Base-by-base conservation (phyloP, 768 basidiomycete genomes). In the Hypholoma fasciculare region DNA sequence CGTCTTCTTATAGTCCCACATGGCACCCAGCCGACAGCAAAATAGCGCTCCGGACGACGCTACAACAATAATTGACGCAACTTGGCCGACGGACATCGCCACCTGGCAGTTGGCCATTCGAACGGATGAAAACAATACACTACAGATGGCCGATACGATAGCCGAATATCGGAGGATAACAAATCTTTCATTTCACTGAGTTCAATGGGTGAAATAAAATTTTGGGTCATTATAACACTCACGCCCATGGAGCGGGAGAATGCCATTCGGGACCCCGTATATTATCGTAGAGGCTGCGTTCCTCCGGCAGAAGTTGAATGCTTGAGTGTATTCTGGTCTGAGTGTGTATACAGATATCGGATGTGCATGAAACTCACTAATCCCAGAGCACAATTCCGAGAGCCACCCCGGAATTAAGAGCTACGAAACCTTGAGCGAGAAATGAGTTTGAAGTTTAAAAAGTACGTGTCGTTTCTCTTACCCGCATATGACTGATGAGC, bases 361-460 rank as follows among this genome's bases (percentile, higher is more conserved):
- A 58, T 23, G 20, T 7, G 3, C 17, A 42, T 43, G 38, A 0
- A 23, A 61, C 72, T 40, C 30, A 72, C 71, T 71, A 71, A 46
- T 74, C 72, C 70, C 72, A 74, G 7, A 68, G 53, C n/a, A 72
- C 63, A n/a, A 71, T 56, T 8, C 63, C 70, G 39, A 72, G 67
- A 13, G 69, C 72, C 38, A 70, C 67, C 2, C 66, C 69, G 43
- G 69, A 69, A 42, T 65, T 67, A 26, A 74, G 36, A 38, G 65
- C 58, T n/a, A 66, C 39, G 23, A 46, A 47, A 9, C 65, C 65
- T 66, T 20, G 7, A 3, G 30, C 4, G 5, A 16, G 14, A 23
- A 17, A 20, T 49, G 34, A 27, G 12, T 13, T 38, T 47, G 1
- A 48, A 2, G 7, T 37, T 17, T 11, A n/a, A 19, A 12, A 20